Conservation (phyloP, 257 asterid species). For the Solanum paucissectum region DNA sequence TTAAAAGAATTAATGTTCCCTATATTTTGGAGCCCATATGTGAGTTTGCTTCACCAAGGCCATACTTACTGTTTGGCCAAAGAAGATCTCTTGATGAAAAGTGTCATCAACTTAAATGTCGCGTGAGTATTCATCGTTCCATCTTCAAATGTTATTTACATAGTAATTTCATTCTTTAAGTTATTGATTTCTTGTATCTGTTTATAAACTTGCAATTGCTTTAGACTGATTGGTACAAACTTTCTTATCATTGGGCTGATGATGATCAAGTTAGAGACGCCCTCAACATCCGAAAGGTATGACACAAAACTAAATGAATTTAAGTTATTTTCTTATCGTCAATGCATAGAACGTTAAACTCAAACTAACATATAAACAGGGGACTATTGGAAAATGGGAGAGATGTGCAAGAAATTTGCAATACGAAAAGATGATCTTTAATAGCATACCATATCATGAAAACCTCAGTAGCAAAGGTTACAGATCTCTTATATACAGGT, state of each 20-base stretch:
- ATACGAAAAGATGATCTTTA: not conserved
- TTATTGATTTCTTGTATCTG: not conserved
- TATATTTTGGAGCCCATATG: constrained; percentile 8
- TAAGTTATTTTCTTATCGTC: not conserved
- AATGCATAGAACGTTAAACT: not conserved
- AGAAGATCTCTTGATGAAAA: constrained; percentile 10
- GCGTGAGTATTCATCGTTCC: not conserved
- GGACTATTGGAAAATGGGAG: constrained; percentile 6
- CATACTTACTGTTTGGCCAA: not conserved
- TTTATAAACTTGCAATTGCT: not conserved
- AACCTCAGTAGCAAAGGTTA: constrained; percentile 13
- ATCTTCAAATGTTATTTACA: not conserved
- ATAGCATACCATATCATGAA: constrained; percentile 8
- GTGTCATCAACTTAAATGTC: not conserved
- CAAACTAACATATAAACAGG: not conserved
- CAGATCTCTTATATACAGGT: constrained; percentile 10
- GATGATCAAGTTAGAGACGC: constrained; percentile 2
- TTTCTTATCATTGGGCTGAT: constrained; percentile 5
- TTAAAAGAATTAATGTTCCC: not conserved
- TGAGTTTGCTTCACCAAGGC: not conserved
- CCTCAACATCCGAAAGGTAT: constrained; percentile 6
- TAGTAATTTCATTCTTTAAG: not conserved
- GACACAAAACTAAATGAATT: not conserved
- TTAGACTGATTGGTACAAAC: not conserved
- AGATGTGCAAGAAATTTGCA: constrained; percentile 4